A percentile compares a stretch with the other conserved stretches of the same genome.
These are phyloP conservation scores for Pichia scutulata DNA, from an alignment of 805 yeast species.

Conservation along the genomic window DNA sequence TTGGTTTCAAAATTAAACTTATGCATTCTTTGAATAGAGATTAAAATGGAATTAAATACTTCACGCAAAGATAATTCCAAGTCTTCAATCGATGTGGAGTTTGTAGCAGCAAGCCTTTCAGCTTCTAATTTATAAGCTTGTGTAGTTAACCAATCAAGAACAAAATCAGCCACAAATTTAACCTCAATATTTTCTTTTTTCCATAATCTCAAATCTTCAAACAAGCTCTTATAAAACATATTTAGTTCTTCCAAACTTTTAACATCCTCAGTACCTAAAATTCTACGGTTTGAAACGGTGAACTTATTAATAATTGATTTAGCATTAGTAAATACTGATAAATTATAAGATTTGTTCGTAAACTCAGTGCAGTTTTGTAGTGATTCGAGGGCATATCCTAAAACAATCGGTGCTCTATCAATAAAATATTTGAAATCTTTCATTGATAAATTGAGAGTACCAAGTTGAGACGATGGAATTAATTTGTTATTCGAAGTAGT, in stretches of 20 bases:
- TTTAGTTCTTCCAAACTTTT: slow-evolving; percentile 18
- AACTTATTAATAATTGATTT: slow-evolving; percentile 16
- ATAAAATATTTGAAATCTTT: slow-evolving; percentile 8
- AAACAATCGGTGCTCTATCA: slow-evolving; percentile 31
- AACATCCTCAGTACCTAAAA: slow-evolving; percentile 13
- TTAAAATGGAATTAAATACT: slow-evolving; percentile 49
- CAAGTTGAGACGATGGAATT: background rate
- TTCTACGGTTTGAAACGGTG: slow-evolving; percentile 2
- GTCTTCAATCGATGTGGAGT: slow-evolving; percentile 24
- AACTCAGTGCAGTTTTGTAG: slow-evolving; percentile 11
- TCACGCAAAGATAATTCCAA: slow-evolving; percentile 44
- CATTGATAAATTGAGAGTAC: background rate
- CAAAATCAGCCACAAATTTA: slow-evolving; percentile 41
- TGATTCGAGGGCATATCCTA: slow-evolving; percentile 28
- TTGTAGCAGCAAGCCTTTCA: slow-evolving; percentile 19
- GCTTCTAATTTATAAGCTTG: slow-evolving; percentile 11
- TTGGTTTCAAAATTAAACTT: slow-evolving; percentile 28
- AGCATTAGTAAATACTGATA: slow-evolving; percentile 20
- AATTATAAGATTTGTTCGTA: slow-evolving; percentile 2
- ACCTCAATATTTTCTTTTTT: slow-evolving; percentile 23
- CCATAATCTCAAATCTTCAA: slow-evolving; percentile 29
- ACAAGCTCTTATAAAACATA: slow-evolving; percentile 21
- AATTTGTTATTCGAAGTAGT: background rate
- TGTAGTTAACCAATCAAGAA: slow-evolving; percentile 39
- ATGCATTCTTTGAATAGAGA: slow-evolving; percentile 57